Percentiles rank a stretch among this genome's conserved stretches.
phyloP scores from a whole-genome alignment of 2,329 filamentous ascomycete genomes.

The Dothideomycetes sp. region DNA sequence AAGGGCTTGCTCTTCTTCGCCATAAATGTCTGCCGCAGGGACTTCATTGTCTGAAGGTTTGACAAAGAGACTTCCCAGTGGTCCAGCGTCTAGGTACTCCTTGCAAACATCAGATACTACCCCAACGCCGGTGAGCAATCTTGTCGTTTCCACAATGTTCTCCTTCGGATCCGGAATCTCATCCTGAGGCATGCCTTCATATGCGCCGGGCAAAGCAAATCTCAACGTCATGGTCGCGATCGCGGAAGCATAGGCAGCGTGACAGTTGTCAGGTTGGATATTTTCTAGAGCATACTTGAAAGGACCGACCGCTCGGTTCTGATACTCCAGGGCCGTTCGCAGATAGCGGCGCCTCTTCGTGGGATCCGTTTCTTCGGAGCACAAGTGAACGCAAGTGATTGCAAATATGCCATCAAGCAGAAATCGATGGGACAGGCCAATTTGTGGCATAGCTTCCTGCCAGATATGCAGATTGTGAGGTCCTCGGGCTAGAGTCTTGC shows the following conservation, averaged over 20 bases:
- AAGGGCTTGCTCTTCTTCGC: neutral
- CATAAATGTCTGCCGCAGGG: neutral
- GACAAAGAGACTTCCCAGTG: neutral
- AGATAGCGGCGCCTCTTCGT: neutral
- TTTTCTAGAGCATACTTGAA: neutral
- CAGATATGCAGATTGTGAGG: neutral
- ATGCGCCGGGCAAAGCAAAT: neutral
- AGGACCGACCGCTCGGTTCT: neutral
- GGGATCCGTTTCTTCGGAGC: neutral
- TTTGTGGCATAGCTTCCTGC: neutral
- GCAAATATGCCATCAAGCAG: neutral
- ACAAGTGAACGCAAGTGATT: neutral
- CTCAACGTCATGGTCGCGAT: conserved; percentile 2
- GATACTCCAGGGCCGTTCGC: conserved; percentile 1
- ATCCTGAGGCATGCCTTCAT: neutral
- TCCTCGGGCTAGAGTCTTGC: neutral
- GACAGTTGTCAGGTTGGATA: neutral
- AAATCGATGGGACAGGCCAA: neutral
- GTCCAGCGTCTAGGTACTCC: neutral
- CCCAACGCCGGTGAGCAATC: neutral
- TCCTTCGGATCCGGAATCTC: neutral
- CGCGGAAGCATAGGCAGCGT: conserved; percentile 1
- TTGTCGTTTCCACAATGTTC: neutral
- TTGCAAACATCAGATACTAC: neutral
- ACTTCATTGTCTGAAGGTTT: neutral